A percentile compares a stretch with the other conserved stretches of the same genome.
Conservation (phyloP, 257 asterid species). For the Capsicum baccatum region DNA sequence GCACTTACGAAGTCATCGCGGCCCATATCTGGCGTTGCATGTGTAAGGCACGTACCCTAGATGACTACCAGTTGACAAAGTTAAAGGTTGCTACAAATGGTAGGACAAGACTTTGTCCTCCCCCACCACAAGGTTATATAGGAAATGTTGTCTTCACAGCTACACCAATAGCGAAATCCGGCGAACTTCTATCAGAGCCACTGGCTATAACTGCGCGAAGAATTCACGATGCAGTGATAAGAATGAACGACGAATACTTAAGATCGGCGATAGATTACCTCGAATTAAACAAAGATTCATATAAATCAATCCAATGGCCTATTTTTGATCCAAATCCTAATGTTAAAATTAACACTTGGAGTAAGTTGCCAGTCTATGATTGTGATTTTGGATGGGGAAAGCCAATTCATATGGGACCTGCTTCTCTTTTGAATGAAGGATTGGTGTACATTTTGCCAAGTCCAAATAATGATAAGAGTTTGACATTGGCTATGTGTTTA, state of each 20-base stretch:
- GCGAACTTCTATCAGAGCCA: not conserved
- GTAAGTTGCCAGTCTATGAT: constrained; percentile 62
- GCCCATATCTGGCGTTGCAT: too few species aligned
- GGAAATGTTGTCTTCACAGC: too few species aligned
- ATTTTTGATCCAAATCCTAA: constrained; percentile 67
- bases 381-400: constrained; percentile 90
- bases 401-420: constrained; percentile 70
- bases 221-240: not conserved
- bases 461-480: constrained; percentile 55
- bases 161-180: not conserved
- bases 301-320: constrained; percentile 54
- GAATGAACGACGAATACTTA: not conserved
- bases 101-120: constrained; percentile 41
- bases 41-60: too few species aligned
- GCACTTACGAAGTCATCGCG: constrained; percentile 23
- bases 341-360: constrained; percentile 75
- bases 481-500: constrained; percentile 61
- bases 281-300: constrained; percentile 52
- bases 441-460: constrained; percentile 60
- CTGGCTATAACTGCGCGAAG: not conserved
- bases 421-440: constrained; percentile 60
- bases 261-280: not conserved
- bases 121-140: too few species aligned
- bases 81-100: constrained; percentile 67
- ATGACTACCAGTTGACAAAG: constrained; percentile 54